phyloP scores from a whole-genome alignment of 805 yeast species.

The Ogataea populi-albae region DNA sequence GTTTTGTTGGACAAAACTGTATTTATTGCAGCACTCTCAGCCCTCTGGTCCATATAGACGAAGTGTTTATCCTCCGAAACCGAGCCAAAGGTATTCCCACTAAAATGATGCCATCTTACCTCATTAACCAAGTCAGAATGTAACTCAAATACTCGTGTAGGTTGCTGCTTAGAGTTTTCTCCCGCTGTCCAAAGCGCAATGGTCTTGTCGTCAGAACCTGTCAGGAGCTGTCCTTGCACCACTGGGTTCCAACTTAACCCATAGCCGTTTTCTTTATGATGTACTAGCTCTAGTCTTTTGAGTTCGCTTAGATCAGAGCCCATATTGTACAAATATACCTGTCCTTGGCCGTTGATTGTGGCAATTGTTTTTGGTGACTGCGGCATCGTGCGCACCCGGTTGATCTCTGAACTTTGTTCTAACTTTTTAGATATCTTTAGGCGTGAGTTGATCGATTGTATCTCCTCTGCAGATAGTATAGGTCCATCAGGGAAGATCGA shows the following conservation, averaged over 20 bases:
- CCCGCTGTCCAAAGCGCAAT: conserved; percentile 59
- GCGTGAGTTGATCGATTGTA: conserved; percentile 45
- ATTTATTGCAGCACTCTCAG: conserved; percentile 23
- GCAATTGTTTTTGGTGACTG: conserved; percentile 54
- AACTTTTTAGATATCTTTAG: conserved; percentile 61
- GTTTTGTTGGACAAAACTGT: conserved; percentile 28
- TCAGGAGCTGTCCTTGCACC: conserved; percentile 47
- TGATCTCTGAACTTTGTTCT: conserved; percentile 61
- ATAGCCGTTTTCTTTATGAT: conserved; percentile 68
- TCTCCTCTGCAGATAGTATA: conserved; percentile 25
- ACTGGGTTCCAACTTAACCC: conserved; percentile 66
- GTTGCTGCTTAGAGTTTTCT: conserved; percentile 14
- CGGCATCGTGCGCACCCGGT: conserved; percentile 71
- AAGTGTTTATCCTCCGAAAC: conserved; percentile 69
- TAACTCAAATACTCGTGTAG: conserved; percentile 30
- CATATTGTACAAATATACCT: conserved; percentile 50
- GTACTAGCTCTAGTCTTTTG: conserved; percentile 36
- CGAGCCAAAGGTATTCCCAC: conserved; percentile 56
- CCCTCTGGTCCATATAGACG: conserved; percentile 53
- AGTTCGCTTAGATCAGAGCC: conserved; percentile 18
- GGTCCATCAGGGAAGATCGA: conserved; percentile 29
- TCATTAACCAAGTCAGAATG: conserved; percentile 71
- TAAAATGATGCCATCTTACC: conserved; percentile 64
- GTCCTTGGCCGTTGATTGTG: conserved; percentile 68
- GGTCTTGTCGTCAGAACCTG: conserved; percentile 65